phyloP scores from a whole-genome alignment of 768 basidiomycete genomes.

The Pisolithus tinctorius region DNA sequence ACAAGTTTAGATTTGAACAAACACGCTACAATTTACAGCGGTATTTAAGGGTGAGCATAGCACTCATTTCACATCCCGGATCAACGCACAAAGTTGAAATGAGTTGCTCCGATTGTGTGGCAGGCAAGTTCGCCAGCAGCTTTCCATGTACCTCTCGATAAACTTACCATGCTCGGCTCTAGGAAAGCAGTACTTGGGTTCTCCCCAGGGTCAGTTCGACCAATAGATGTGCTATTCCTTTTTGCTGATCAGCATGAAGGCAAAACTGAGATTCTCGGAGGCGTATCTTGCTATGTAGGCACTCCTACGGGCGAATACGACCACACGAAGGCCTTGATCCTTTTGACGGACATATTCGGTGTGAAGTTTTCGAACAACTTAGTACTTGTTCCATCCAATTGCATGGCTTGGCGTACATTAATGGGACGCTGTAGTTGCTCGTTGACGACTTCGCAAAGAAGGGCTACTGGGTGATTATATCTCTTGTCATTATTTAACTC shows the following conservation, averaged over 20 bases:
- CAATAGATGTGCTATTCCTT: too few relatives aligned
- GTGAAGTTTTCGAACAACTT: slow-evolving; percentile 13
- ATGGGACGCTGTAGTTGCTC: slow-evolving; percentile 28
- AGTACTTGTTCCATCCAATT: background rate
- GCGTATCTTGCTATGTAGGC: background rate
- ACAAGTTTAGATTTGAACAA: too few relatives aligned
- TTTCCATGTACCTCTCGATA: too few relatives aligned
- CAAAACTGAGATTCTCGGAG: background rate
- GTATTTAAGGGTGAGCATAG: too few relatives aligned
- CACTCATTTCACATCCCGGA: too few relatives aligned
- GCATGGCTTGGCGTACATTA: background rate
- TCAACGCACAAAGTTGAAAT: too few relatives aligned
- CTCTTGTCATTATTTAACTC: background rate
- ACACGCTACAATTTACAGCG: too few relatives aligned
- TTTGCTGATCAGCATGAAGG: background rate
- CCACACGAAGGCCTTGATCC: background rate
- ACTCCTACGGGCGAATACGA: background rate
- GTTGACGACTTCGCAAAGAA: slow-evolving; percentile 38
- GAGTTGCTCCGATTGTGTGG: too few relatives aligned
- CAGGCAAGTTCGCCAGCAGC: too few relatives aligned
- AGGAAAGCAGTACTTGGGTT: too few relatives aligned
- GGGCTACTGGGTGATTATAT: slow-evolving; percentile 27
- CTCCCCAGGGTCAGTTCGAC: too few relatives aligned
- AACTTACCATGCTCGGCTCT: too few relatives aligned
- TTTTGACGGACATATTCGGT: slow-evolving; percentile 2